phyloP scores from a whole-genome alignment of 305 asterid species.

The Solanum hybrid region DNA sequence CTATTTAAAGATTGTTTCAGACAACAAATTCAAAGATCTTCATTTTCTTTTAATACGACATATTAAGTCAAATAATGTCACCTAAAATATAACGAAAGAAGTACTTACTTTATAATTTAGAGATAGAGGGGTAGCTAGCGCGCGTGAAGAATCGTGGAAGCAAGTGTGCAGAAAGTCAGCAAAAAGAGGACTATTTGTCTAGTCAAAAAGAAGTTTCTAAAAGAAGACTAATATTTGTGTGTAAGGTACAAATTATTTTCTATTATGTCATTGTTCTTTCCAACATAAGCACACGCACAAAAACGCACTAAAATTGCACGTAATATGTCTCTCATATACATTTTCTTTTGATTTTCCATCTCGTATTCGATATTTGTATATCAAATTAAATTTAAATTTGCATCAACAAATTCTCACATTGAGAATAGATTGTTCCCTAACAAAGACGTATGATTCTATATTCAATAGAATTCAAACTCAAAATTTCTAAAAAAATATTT shows the following conservation, averaged over 20 bases:
- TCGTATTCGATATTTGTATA: background rate
- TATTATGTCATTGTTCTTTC: background rate
- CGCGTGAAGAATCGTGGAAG: constrained; percentile 19
- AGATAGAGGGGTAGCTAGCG: background rate
- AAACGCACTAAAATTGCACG: background rate
- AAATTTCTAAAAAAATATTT: background rate
- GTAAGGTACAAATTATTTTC: constrained; percentile 6
- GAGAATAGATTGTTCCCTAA: background rate
- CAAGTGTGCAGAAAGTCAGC: constrained; percentile 62
- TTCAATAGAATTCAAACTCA: background rate
- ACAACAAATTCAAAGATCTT: no score
- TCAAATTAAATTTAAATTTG: background rate
- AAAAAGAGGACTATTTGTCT: constrained; percentile 24
- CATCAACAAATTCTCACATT: background rate
- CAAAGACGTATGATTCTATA: background rate
- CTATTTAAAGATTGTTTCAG: no score
- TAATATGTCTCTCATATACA: background rate
- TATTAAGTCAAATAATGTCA: background rate
- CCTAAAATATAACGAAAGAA: background rate
- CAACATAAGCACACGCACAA: background rate
- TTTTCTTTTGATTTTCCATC: background rate
- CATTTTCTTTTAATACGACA: no score
- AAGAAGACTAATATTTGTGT: background rate
- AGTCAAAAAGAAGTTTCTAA: constrained; percentile 27
- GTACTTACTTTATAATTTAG: background rate